Base-by-base conservation (phyloP, 2,329 filamentous ascomycete genomes). In the Penicillium verrucosum region DNA sequence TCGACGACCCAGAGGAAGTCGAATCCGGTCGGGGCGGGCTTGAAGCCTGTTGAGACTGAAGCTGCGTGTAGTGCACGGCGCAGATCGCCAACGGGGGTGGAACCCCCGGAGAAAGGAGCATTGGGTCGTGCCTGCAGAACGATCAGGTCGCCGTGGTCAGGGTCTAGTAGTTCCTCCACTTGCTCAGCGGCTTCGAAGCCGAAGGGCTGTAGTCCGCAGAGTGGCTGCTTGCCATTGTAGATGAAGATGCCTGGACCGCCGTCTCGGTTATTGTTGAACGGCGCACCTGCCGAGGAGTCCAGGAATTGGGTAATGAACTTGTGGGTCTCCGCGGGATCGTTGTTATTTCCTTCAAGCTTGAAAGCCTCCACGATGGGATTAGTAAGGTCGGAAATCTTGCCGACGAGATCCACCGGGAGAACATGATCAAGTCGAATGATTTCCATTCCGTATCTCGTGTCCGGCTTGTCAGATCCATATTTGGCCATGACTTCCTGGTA, bases 381-480 rank as follows among this genome's bases (percentile, higher is more conserved):
- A 2, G 82, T 66, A 0, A 95, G 74, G 1, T 84, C 79, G 0
- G 88, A 88, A 53, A 97, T 89, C 81, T 91, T 96, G 65, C 80
- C 77, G 41, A 89, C 80, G 12, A 96, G 87, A 56, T 88, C 81
- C 7, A 75, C 68, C 8, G 85, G 82, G 5, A 89, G 77, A 55
- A 88, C 73, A 59, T 87, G 76, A 21, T 88, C 85, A 38, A 96
- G 79, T 1, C 79, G 79, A 51, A 77, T 79, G 59, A 95, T 90
- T 82, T 90, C 69, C 62, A 69, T 86, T 1, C 84, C 83, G 37
- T 92, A 88, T 18, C 94, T 85, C 10, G 93, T 77, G 69, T 99
- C 94, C 4, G 94, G 94, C 73, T 99, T 99, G 74, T 99, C 94
- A 5, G 86, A 89, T 11, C 94, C 94, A 68, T 92, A 96, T 3